Percentiles rank a stretch among this genome's conserved stretches.
These are phyloP conservation scores for Suillus cothurnatus DNA, from an alignment of 768 basidiomycete genomes.

Conservation along the genomic window DNA sequence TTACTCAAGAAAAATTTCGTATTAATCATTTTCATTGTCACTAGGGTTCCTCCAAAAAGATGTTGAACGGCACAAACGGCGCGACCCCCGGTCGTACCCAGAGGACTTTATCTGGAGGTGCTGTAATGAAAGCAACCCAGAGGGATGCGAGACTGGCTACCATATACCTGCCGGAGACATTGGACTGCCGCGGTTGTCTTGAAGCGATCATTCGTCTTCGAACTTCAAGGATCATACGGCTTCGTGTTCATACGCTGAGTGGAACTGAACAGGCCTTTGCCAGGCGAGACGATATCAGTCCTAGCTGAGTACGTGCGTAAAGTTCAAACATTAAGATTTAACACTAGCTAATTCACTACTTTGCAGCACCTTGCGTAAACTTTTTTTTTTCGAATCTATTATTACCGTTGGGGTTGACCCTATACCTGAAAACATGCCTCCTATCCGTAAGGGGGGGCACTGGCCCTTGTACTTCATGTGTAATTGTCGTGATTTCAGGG, in stretches of 20 bases:
- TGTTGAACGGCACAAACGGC: constrained; percentile 1
- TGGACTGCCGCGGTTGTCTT: constrained; percentile 3
- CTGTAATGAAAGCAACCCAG: constrained; percentile 35
- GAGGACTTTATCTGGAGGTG: constrained; percentile 55
- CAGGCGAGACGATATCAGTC: neutral
- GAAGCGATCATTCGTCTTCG: neutral
- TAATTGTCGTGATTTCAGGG: neutral
- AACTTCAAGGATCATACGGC: neutral
- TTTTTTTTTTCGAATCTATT: neutral
- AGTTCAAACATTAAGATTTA: neutral
- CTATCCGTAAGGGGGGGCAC: neutral
- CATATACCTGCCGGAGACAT: constrained; percentile 5
- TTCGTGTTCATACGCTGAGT: neutral
- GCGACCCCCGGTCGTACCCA: constrained; percentile 40
- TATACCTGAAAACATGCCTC: neutral
- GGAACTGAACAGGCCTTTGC: neutral
- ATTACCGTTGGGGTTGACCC: neutral
- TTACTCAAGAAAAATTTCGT: constrained; percentile 21
- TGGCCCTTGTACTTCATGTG: neutral
- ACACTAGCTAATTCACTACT: neutral
- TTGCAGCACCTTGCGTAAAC: neutral
- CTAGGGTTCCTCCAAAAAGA: constrained; percentile 1
- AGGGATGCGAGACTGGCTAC: constrained; percentile 1
- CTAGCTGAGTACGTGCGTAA: neutral
- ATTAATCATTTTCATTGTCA: neutral